These are phyloP conservation scores for Isatis lusitanica DNA, from an alignment of 441 rosid species.

Conservation along the genomic window DNA sequence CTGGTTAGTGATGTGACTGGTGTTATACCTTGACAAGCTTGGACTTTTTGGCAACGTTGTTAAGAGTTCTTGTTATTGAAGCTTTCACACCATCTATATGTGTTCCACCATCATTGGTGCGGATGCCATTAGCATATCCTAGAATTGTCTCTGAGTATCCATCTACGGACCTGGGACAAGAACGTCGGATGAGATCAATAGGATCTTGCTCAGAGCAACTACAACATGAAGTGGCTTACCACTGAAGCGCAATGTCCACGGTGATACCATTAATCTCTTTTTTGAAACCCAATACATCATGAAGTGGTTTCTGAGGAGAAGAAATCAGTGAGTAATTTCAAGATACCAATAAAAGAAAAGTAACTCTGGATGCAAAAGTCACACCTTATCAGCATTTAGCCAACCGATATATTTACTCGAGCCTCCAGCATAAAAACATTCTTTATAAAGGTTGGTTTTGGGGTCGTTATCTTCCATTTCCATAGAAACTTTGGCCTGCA, in stretches of 20 bases:
- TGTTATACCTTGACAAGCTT: slow-evolving; percentile 56
- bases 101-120: slow-evolving; percentile 84
- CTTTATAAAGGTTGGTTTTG: slow-evolving; percentile 49
- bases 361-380: neutral
- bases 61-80: slow-evolving; percentile 79
- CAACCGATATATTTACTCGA: slow-evolving; percentile 69
- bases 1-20: neutral
- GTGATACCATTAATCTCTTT: slow-evolving; percentile 61
- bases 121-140: slow-evolving; percentile 80
- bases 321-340: neutral
- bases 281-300: slow-evolving; percentile 72
- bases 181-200: neutral
- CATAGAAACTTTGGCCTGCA: slow-evolving; percentile 63
- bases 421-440: slow-evolving; percentile 72
- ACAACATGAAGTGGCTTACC: slow-evolving; percentile 46
- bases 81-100: slow-evolving; percentile 82
- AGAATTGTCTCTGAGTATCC: slow-evolving; percentile 79
- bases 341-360: neutral
- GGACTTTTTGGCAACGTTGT: slow-evolving; percentile 73
- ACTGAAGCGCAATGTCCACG: slow-evolving; percentile 76
- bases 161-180: slow-evolving; percentile 66
- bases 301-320: slow-evolving; percentile 61
- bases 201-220: neutral
- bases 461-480: slow-evolving; percentile 52
- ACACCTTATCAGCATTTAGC: slow-evolving; percentile 79